These are phyloP conservation scores for Leishmania tarentolae DNA, from an alignment of 208 protist genomes.

Conservation along the genomic window DNA sequence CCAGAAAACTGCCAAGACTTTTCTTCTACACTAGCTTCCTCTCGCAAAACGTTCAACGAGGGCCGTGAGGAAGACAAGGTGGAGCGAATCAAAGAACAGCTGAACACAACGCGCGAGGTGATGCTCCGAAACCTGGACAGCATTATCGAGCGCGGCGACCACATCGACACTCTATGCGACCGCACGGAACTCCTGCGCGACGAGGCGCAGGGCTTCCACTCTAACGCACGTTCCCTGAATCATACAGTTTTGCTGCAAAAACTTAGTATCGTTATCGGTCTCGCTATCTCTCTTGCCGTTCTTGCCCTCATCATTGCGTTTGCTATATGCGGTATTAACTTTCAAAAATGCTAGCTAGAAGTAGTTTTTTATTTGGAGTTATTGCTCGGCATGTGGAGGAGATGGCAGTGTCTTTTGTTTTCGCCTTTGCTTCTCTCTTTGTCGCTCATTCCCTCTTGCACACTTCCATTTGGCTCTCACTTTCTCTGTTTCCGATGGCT, in stretches of 20 bases:
- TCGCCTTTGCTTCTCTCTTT: neutral
- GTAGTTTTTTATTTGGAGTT: neutral
- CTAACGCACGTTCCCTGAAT: conserved; percentile 53
- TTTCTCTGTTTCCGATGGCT: neutral
- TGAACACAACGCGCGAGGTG: conserved; percentile 76
- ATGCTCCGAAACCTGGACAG: conserved; percentile 88
- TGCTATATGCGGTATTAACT: conserved; percentile 65
- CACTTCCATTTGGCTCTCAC: neutral
- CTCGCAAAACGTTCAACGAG: conserved; percentile 57
- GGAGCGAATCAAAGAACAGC: conserved; percentile 63
- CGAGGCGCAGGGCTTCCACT: conserved; percentile 71
- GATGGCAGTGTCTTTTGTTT: neutral
- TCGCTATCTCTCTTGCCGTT: conserved; percentile 53
- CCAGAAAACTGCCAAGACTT: conserved; percentile 50
- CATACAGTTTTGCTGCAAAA: conserved; percentile 63
- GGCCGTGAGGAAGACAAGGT: conserved; percentile 75
- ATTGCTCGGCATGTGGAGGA: neutral
- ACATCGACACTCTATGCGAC: conserved; percentile 84
- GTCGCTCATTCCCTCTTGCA: neutral
- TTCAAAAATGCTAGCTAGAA: conserved; percentile 58
- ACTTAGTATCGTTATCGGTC: conserved; percentile 62
- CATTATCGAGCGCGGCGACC: conserved; percentile 78
- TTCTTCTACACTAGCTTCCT: conserved; percentile 34
- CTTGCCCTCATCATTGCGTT: conserved; percentile 69
- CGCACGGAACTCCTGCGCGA: conserved; percentile 68